These are phyloP conservation scores for Biscogniauxia marginata DNA, from an alignment of 2,329 filamentous ascomycete species.

Conservation along the genomic window DNA sequence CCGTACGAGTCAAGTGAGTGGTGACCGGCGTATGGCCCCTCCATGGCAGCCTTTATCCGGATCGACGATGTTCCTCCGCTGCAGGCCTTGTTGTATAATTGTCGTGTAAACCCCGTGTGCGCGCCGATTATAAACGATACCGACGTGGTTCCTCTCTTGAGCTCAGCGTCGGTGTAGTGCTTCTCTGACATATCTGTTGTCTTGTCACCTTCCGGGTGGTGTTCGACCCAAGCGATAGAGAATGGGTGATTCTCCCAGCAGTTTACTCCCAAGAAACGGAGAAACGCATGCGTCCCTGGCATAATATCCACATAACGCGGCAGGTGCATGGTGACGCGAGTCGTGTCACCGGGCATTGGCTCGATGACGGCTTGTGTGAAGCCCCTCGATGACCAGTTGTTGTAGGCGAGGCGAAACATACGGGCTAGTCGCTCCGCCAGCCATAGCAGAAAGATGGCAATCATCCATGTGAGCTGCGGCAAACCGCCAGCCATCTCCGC, in stretches of 20 bases:
- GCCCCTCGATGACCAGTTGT: slow-evolving; percentile 60
- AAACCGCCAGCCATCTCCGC: slow-evolving; percentile 64
- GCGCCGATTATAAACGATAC: slow-evolving; percentile 85
- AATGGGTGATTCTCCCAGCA: slow-evolving; percentile 77
- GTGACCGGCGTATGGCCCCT: slow-evolving; percentile 85
- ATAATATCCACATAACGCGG: slow-evolving; percentile 64
- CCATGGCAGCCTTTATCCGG: slow-evolving; percentile 70
- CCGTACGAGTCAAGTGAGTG: slow-evolving; percentile 90
- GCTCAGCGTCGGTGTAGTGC: slow-evolving; percentile 21
- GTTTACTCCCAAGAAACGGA: slow-evolving; percentile 66
- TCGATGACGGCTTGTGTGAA: slow-evolving; percentile 66
- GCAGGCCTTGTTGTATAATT: slow-evolving; percentile 70
- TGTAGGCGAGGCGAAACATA: slow-evolving; percentile 61
- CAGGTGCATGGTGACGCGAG: slow-evolving; percentile 67
- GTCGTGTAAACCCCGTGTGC: slow-evolving; percentile 83
- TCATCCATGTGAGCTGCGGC: slow-evolving; percentile 71
- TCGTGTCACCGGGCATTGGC: slow-evolving; percentile 66
- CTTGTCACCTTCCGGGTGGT: slow-evolving; percentile 42
- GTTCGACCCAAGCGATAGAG: slow-evolving; percentile 72
- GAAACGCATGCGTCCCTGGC: slow-evolving; percentile 72
- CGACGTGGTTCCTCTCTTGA: slow-evolving; percentile 42
- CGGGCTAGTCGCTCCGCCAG: slow-evolving; percentile 65
- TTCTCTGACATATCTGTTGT: slow-evolving; percentile 39
- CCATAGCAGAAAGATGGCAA: slow-evolving; percentile 77
- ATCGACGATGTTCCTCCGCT: slow-evolving; percentile 52